Percentiles rank a stretch among this genome's conserved stretches.
phyloP scores from a whole-genome alignment of 164 flowering plant genomes.

The Vitis labrusca region DNA sequence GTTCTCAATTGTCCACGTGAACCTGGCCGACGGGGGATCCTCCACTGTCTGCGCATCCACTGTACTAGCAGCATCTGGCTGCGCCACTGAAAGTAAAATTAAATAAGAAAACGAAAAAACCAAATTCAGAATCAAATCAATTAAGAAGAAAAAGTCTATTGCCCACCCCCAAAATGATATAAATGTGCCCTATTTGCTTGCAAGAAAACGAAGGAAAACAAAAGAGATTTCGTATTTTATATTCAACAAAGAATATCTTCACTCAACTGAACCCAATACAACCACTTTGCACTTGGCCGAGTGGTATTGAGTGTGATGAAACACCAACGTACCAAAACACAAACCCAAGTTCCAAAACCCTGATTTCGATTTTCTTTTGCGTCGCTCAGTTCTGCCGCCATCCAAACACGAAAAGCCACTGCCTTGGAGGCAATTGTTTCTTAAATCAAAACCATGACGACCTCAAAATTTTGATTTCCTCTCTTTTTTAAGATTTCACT shows the following conservation, averaged over 20 bases:
- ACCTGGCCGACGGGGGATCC: conserved; percentile 34
- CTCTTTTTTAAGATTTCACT: too few species aligned
- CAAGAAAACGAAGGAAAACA: neutral
- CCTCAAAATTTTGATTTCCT: neutral
- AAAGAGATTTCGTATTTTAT: neutral
- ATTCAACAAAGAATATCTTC: neutral
- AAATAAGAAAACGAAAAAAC: neutral
- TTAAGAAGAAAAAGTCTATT: neutral
- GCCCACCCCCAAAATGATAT: neutral
- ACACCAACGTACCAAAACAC: too few species aligned
- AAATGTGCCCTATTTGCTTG: too few species aligned
- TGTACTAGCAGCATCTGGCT: conserved; percentile 26
- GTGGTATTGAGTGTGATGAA: too few species aligned
- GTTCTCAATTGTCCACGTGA: conserved; percentile 41
- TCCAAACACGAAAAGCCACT: too few species aligned
- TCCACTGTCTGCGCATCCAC: conserved; percentile 34
- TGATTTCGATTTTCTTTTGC: too few species aligned
- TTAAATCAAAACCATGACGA: neutral
- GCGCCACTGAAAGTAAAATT: conserved; percentile 12
- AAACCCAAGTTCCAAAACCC: too few species aligned
- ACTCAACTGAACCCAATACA: too few species aligned
- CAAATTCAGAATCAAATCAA: neutral
- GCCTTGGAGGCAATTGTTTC: neutral
- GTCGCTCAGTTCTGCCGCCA: too few species aligned
- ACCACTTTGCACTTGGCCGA: too few species aligned